phyloP scores from a whole-genome alignment of 2,329 filamentous ascomycete genomes.

The Decorospora gaudefroyi region DNA sequence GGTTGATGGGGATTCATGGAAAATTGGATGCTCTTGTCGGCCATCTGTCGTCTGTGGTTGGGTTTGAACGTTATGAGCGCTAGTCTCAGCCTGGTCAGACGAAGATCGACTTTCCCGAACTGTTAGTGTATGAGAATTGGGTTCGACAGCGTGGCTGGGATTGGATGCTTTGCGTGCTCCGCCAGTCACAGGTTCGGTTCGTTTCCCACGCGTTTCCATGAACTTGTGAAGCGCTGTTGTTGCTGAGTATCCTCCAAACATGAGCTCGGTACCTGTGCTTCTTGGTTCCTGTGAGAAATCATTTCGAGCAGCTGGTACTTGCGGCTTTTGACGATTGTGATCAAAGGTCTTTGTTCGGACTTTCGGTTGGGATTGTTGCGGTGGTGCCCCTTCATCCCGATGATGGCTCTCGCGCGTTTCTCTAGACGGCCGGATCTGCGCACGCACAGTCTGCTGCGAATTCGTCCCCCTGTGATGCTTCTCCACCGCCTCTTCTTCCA shows the following conservation, averaged over 20 bases:
- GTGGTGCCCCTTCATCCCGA: neutral
- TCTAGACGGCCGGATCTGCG: neutral
- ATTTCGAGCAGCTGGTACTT: neutral
- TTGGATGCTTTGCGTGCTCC: neutral
- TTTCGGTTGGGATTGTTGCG: neutral
- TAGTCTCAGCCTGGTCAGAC: neutral
- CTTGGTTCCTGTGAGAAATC: neutral
- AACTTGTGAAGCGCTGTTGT: slow-evolving; percentile 55
- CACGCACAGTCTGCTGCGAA: neutral
- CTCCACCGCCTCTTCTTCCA: slow-evolving; percentile 21
- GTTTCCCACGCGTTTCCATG: slow-evolving; percentile 54
- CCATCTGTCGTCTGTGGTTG: neutral
- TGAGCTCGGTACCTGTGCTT: slow-evolving; percentile 25
- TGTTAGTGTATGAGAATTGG: neutral
- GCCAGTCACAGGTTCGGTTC: neutral
- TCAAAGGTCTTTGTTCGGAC: neutral
- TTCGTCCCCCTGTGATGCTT: slow-evolving; percentile 1
- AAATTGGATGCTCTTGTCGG: neutral
- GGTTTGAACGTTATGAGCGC: too few relatives aligned
- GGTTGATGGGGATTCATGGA: neutral
- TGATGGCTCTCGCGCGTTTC: slow-evolving; percentile 2
- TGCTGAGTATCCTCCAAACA: slow-evolving; percentile 50
- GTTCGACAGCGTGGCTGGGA: too few relatives aligned
- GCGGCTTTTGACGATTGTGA: neutral
- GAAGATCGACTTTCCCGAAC: neutral